Conservation (phyloP, 163 green algal species). For the Scenedesmus sp. region DNA sequence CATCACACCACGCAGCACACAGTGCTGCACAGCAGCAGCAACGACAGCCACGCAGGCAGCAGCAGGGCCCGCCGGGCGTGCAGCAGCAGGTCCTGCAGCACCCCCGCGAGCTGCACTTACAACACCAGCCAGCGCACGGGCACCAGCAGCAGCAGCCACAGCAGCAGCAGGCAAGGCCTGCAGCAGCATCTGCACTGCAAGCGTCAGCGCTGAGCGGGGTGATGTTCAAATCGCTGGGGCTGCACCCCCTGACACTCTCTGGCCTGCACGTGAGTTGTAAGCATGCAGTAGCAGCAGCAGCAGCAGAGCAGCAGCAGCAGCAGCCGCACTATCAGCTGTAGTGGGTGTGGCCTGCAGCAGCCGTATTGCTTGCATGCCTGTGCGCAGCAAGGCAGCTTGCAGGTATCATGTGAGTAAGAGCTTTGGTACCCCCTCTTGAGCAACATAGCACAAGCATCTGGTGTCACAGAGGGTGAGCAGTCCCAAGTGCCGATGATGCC, state of each 20-base stretch:
- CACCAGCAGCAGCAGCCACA: neutral
- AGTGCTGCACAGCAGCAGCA: neutral
- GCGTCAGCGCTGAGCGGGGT: slow-evolving; percentile 17
- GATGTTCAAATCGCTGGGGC: slow-evolving; percentile 23
- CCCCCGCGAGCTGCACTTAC: neutral
- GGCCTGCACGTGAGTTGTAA: slow-evolving; percentile 16
- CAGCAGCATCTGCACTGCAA: neutral
- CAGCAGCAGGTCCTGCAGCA: neutral
- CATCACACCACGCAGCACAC: neutral
- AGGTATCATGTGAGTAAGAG: too few relatives aligned
- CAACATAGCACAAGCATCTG: too few relatives aligned
- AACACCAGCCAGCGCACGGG: neutral
- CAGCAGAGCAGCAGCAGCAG: too few relatives aligned
- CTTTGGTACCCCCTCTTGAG: too few relatives aligned
- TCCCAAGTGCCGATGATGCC: too few relatives aligned
- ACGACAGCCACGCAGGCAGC: neutral
- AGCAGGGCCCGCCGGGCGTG: neutral
- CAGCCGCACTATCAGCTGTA: too few relatives aligned
- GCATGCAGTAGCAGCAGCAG: too few relatives aligned
- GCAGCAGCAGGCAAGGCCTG: neutral
- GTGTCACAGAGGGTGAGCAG: too few relatives aligned
- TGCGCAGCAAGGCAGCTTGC: neutral
- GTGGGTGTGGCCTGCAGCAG: too few relatives aligned
- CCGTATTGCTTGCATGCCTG: too few relatives aligned
- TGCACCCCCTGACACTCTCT: slow-evolving; percentile 6